Evolutionary conservation across 2,329 filamentous ascomycete genomes (phyloP), one percentile per base, ranked within the genome.

Genomic region (Macrophomina tecta): DNA sequence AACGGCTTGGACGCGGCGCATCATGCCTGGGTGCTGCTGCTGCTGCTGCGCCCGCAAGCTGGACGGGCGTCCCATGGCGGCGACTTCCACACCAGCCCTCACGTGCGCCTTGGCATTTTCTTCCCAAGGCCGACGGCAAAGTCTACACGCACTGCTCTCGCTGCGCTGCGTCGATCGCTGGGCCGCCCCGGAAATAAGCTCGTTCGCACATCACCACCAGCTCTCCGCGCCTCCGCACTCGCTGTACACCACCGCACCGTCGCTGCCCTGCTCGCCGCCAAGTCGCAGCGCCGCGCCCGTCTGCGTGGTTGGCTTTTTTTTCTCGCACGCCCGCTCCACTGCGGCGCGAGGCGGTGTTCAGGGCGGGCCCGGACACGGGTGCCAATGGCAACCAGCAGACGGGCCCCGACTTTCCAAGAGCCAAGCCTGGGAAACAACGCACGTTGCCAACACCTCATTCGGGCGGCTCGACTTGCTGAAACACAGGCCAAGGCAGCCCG

Each of bases 51-150:
- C 11, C 42, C 42, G 11, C 42, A 9, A 14, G 9, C 42, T 51
- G 48, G 48, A 51, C 48, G 48, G 48, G 18, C 48, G 48, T 30
- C 48, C 48, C 48, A 51, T 38, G 32, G 34, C 32, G 51, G 51
- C 51, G 14, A 18, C 14, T 36, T 18, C 52, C 46, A 28, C 46
- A 4, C 4, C 46, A 28, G 16, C 23, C 5, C n/a, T 62, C 58
- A 62, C 58, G 58, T 62, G 58, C 45, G 58, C 12, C 58, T 62
- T 62, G 58, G 58, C 58, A 40, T 34, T 34, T n/a, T 14, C 42
- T 23, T 23, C 52, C 52, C 52, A 40, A 32, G 30, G 18, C 48
- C 48, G 11, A 11, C 18, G 48, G 52, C 52, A 6, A 11, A 36
- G 30, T 32, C 30, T 28, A 18, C 28, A 11, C n/a, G 30, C 51